Evolutionary conservation across 148 eudicot species (phyloP).

Genomic region (Chenopodium album): DNA sequence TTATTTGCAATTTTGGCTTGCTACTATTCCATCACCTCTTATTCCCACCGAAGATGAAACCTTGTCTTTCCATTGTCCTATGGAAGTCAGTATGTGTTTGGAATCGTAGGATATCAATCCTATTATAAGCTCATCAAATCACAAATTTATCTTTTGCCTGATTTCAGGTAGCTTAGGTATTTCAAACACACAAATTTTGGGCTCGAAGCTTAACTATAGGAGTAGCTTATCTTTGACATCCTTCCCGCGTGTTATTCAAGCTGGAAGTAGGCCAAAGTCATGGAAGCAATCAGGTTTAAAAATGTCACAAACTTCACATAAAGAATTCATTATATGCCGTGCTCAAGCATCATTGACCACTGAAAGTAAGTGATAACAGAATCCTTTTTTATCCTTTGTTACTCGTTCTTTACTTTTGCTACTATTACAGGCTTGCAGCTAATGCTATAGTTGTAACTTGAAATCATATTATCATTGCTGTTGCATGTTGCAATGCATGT

Average conservation of each 20-base stretch:
- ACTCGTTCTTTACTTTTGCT: not conserved
- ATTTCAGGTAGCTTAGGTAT: constrained; percentile 27
- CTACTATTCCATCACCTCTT: not conserved
- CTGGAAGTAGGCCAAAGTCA: constrained; percentile 22
- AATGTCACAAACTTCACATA: constrained; percentile 16
- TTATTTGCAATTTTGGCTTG: too few species aligned
- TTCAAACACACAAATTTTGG: constrained; percentile 25
- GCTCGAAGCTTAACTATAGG: constrained; percentile 17
- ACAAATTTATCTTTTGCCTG: constrained; percentile 4
- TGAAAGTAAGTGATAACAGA: constrained; percentile 29
- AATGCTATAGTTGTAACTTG: not conserved
- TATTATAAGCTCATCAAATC: not conserved
- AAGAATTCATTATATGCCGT: constrained; percentile 15
- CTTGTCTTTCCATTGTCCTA: not conserved
- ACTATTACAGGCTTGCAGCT: not conserved
- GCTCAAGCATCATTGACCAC: constrained; percentile 22
- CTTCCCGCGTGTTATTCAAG: constrained; percentile 9
- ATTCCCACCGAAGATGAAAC: not conserved
- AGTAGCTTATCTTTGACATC: constrained; percentile 13
- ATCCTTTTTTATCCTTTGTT: not conserved
- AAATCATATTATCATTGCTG: not conserved
- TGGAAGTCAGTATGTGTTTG: not conserved
- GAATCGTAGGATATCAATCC: not conserved
- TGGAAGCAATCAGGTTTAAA: constrained; percentile 21
- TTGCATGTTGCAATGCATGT: constrained; percentile 2